phyloP scores from a whole-genome alignment of 345 rosid genomes.

The Lepidium sativum region DNA sequence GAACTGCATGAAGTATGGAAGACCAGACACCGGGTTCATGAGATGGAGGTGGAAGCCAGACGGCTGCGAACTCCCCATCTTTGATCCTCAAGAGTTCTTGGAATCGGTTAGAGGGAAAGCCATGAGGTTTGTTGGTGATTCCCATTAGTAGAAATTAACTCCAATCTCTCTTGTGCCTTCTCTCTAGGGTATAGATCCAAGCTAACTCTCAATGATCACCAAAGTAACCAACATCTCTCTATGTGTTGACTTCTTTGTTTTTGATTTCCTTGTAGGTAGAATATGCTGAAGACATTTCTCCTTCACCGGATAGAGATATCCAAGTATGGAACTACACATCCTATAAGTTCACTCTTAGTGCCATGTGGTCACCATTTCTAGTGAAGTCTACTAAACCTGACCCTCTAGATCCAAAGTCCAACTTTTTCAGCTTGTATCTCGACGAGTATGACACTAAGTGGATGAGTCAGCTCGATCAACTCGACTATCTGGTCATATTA shows the following conservation, averaged over 20 bases:
- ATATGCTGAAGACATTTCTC: slow-evolving; percentile 59
- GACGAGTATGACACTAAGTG: slow-evolving; percentile 49
- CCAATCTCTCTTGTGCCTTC: slow-evolving; percentile 86
- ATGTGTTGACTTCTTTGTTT: slow-evolving; percentile 1
- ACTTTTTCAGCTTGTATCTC: slow-evolving; percentile 54
- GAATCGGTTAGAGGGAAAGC: slow-evolving; percentile 66
- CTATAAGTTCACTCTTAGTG: slow-evolving; percentile 66
- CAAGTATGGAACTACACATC: slow-evolving; percentile 54
- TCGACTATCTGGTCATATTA: slow-evolving; percentile 53
- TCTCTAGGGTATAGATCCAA: slow-evolving; percentile 53
- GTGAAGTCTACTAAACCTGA: slow-evolving; percentile 38
- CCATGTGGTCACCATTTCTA: slow-evolving; percentile 64
- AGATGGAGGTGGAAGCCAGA: slow-evolving; percentile 88
- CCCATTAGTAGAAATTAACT: slow-evolving; percentile 84
- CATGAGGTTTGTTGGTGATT: slow-evolving; percentile 82
- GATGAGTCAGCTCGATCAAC: slow-evolving; percentile 43
- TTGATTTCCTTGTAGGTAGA: slow-evolving; percentile 39
- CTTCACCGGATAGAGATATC: slow-evolving; percentile 40
- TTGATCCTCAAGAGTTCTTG: slow-evolving; percentile 68
- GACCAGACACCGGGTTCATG: slow-evolving; percentile 60
- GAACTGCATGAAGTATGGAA: slow-evolving; percentile 79
- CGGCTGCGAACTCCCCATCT: slow-evolving; percentile 59
- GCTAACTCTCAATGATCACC: background rate
- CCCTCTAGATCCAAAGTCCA: slow-evolving; percentile 36
- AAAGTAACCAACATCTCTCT: background rate